phyloP scores from a whole-genome alignment of 225 moss, liverwort and hornwort species.

The Thuidium tamariscinum region DNA sequence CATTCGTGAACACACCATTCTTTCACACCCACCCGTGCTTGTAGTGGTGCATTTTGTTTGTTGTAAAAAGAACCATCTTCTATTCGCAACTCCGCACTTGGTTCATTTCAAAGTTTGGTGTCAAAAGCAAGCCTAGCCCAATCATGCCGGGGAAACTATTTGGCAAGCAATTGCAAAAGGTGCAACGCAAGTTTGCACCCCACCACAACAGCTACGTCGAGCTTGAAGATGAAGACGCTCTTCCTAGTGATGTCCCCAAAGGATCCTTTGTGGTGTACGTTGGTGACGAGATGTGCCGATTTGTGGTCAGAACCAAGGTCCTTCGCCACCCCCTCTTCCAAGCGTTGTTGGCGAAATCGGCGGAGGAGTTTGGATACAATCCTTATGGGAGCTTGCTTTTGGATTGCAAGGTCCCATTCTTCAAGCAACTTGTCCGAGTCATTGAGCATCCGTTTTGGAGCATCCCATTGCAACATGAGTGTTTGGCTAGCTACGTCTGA shows the following conservation, averaged over 20 bases:
- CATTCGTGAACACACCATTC: neutral
- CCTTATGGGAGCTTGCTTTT: neutral
- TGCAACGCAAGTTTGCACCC: neutral
- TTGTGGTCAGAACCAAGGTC: neutral
- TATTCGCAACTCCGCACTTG: too few species aligned
- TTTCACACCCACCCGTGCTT: fast-evolving
- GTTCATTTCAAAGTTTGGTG: neutral
- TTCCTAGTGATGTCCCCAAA: slow-evolving; percentile 26
- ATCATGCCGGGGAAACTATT: neutral
- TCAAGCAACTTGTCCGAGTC: fast-evolving
- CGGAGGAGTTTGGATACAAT: neutral
- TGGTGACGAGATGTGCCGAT: slow-evolving; percentile 22
- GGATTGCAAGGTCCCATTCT: neutral
- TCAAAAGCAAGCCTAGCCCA: too few species aligned
- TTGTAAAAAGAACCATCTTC: neutral
- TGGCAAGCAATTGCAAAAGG: neutral
- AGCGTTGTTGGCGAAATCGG: fast-evolving
- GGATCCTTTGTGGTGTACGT: slow-evolving; percentile 53
- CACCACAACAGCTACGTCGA: neutral
- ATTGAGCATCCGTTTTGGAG: neutral
- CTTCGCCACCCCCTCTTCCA: neutral
- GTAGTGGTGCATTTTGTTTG: too few species aligned
- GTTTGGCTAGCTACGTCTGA: neutral
- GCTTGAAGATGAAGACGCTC: neutral
- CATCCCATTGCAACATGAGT: fast-evolving